A percentile compares a stretch with the other conserved stretches of the same genome.
These are phyloP conservation scores for Neurospora africana DNA, from an alignment of 495 filamentous ascomycete genomes.

Conservation along the genomic window DNA sequence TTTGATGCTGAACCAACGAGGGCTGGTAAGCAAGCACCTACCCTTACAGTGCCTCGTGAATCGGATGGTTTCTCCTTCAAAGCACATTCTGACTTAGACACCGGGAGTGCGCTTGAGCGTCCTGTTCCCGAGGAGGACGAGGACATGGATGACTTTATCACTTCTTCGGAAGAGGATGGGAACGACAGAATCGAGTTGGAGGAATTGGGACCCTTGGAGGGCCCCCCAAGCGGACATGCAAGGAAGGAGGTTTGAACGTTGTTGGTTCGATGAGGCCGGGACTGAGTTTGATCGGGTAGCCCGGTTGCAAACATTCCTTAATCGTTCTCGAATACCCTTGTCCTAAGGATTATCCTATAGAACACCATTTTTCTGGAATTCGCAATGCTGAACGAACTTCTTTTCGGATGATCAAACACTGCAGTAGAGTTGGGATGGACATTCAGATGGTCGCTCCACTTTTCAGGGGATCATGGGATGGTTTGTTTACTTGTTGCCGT, in stretches of 20 bases:
- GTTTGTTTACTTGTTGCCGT: neutral
- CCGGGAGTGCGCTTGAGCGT: neutral
- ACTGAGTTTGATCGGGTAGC: neutral
- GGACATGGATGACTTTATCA: slow-evolving; percentile 11
- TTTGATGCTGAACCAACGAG: neutral
- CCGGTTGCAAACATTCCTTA: neutral
- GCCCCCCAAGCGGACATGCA: neutral
- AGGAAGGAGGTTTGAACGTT: neutral
- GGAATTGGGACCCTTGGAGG: neutral
- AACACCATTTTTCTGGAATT: neutral
- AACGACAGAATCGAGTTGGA: neutral
- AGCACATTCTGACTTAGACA: neutral
- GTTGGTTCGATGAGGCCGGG: neutral
- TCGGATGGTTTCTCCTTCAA: neutral
- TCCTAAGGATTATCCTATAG: neutral
- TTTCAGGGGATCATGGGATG: neutral
- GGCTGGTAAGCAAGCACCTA: neutral
- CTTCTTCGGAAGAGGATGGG: slow-evolving; percentile 6
- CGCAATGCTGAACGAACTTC: neutral
- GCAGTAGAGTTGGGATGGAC: neutral
- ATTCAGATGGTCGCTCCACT: neutral
- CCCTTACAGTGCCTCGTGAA: neutral
- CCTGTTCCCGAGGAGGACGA: slow-evolving; percentile 6
- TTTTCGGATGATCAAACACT: neutral
- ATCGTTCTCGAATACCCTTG: neutral